Evolutionary conservation across 164 flowering plant species (phyloP).

Genomic region (Umbilicus rupestris): DNA sequence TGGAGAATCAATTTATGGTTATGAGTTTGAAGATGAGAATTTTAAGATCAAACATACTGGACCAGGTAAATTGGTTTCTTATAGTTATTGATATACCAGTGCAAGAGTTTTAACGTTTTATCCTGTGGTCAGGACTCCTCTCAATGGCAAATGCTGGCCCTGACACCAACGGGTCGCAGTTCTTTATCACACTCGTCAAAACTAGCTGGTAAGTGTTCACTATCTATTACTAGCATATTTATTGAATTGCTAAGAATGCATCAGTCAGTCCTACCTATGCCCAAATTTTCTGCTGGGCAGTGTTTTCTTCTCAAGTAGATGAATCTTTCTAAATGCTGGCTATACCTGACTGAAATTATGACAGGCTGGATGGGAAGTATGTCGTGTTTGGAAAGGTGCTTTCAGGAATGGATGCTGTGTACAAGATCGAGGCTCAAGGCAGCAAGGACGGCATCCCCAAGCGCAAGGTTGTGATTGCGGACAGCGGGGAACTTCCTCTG

Average conservation of each 20-base stretch:
- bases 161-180: slow-evolving; percentile 91
- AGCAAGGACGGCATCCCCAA: slow-evolving; percentile 52
- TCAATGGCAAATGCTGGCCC: slow-evolving; percentile 96
- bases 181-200: slow-evolving; percentile 91
- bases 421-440: slow-evolving; percentile 63
- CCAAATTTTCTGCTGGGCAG: too few species aligned
- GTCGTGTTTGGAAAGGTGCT: slow-evolving; percentile 66
- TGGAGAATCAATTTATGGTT: slow-evolving; percentile 91
- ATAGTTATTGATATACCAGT: not conserved
- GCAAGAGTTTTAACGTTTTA: too few species aligned
- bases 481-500: slow-evolving; percentile 62
- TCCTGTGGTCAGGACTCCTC: slow-evolving; percentile 61
- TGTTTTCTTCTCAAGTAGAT: too few species aligned
- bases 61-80: slow-evolving; percentile 44
- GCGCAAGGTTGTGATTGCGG: slow-evolving; percentile 45
- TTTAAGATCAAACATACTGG: slow-evolving; percentile 95
- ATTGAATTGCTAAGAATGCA: too few species aligned
- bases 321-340: too few species aligned
- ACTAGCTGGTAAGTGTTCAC: slow-evolving; percentile 69
- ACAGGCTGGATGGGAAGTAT: slow-evolving; percentile 63
- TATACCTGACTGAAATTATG: not conserved
- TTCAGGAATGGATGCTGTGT: slow-evolving; percentile 63
- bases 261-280: too few species aligned
- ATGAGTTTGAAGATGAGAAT: slow-evolving; percentile 84
- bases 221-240: too few species aligned